Evolutionary conservation across 208 protist genomes (phyloP).

Genomic region (Porcisia deanei): DNA sequence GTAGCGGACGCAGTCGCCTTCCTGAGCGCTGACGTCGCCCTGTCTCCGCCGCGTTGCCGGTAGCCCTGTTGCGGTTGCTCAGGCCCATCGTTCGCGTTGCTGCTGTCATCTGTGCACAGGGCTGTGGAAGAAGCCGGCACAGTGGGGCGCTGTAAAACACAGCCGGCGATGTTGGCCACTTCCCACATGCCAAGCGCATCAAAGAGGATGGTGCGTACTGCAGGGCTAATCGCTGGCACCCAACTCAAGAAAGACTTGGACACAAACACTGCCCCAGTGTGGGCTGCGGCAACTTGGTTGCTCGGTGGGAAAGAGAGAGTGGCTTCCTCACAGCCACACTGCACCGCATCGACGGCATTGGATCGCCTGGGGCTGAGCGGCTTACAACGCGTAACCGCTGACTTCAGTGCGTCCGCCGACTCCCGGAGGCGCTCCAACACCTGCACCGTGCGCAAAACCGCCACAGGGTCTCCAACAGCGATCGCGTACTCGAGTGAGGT

Average conservation of each 20-base stretch:
- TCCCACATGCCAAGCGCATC: constrained; percentile 69
- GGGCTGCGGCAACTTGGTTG: not conserved
- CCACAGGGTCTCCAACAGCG: constrained; percentile 52
- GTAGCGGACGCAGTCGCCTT: not conserved
- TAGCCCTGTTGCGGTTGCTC: not conserved
- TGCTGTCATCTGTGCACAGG: not conserved
- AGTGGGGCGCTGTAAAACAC: constrained; percentile 12
- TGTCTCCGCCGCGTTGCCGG: not conserved
- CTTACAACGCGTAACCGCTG: not conserved
- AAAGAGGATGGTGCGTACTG: constrained; percentile 70
- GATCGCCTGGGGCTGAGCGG: not conserved
- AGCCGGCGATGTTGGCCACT: constrained; percentile 51
- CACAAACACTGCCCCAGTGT: constrained; percentile 23
- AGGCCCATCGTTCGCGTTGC: not conserved
- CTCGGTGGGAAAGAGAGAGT: not conserved
- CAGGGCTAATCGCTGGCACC: constrained; percentile 60
- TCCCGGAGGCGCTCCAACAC: constrained; percentile 53
- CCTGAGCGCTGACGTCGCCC: not conserved
- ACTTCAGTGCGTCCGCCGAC: constrained; percentile 11
- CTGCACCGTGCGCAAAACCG: constrained; percentile 60
- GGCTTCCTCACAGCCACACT: not conserved
- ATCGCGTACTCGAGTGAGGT: constrained; percentile 76
- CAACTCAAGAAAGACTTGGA: constrained; percentile 47
- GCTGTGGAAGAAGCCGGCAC: not conserved
- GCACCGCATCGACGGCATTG: not conserved